Percentiles rank a stretch among this genome's conserved stretches.
These are phyloP conservation scores for Ampelomyces quisqualis DNA, from an alignment of 2,329 filamentous ascomycete genomes.

Conservation along the genomic window DNA sequence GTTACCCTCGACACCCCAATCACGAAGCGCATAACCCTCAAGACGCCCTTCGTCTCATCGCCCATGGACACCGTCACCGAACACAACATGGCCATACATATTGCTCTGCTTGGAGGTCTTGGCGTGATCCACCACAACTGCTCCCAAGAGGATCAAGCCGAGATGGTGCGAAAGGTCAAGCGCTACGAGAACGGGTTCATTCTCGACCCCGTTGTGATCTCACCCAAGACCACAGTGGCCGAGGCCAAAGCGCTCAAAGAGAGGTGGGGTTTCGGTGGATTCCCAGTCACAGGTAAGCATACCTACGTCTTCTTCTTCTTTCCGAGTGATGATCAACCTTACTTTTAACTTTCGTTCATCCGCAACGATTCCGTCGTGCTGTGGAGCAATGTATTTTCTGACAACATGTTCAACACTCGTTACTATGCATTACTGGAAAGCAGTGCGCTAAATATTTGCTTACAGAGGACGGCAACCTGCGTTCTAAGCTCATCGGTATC, in stretches of 20 bases:
- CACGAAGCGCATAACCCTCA: slow-evolving; percentile 92
- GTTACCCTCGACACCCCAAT: slow-evolving; percentile 87
- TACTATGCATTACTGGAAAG: too few relatives aligned
- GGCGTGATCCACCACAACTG: slow-evolving; percentile 99
- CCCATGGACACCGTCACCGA: slow-evolving; percentile 99
- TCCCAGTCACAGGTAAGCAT: slow-evolving; percentile 91
- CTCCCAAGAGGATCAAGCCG: slow-evolving; percentile 92
- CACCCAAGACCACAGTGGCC: slow-evolving; percentile 79
- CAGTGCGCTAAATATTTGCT: slow-evolving; percentile 21
- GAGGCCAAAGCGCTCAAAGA: slow-evolving; percentile 92
- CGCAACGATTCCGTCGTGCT: slow-evolving; percentile 86
- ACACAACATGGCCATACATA: slow-evolving; percentile 99
- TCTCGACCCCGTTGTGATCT: slow-evolving; percentile 89
- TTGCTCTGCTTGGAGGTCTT: slow-evolving; percentile 82
- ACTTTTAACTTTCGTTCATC: slow-evolving; percentile 99
- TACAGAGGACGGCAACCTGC: slow-evolving; percentile 84
- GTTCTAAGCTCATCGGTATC: slow-evolving; percentile 94
- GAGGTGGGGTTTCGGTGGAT: slow-evolving; percentile 98
- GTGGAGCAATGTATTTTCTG: slow-evolving; percentile 67
- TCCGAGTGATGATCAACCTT: slow-evolving; percentile 73
- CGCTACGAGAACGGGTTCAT: slow-evolving; percentile 99
- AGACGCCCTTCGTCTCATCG: slow-evolving; percentile 94
- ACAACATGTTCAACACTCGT: too few relatives aligned
- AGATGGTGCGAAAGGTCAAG: slow-evolving; percentile 99
- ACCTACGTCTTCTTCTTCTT: slow-evolving; percentile 11